Conservation (phyloP, 345 rosid genomes). For the Salix viminalis region DNA sequence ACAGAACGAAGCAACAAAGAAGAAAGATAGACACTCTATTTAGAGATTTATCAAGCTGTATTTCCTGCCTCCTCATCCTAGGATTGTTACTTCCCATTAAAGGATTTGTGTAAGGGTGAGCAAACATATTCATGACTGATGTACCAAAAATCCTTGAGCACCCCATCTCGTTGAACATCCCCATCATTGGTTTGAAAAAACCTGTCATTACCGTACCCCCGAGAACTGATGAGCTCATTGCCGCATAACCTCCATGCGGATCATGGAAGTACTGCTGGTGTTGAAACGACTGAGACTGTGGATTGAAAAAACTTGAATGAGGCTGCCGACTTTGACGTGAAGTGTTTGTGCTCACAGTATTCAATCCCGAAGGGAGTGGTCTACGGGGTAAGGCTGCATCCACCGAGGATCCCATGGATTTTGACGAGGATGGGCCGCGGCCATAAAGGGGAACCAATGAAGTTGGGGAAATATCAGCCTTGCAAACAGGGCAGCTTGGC, state of each 20-base stretch:
- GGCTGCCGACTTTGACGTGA: slow-evolving; percentile 20
- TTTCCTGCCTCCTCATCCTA: slow-evolving; percentile 27
- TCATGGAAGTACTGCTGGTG: slow-evolving; percentile 30
- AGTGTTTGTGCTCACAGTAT: not conserved
- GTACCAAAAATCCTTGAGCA: slow-evolving; percentile 17
- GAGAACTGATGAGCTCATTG: slow-evolving; percentile 12
- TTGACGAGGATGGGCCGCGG: slow-evolving; percentile 5
- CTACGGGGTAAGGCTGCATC: slow-evolving; percentile 12
- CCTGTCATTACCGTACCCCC: slow-evolving; percentile 29
- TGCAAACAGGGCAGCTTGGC: slow-evolving; percentile 33
- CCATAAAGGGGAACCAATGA: slow-evolving; percentile 31
- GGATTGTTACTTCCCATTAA: slow-evolving; percentile 7
- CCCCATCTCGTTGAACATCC: slow-evolving; percentile 53
- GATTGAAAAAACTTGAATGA: slow-evolving; percentile 23
- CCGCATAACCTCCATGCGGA: slow-evolving; percentile 25
- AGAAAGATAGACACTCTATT: slow-evolving; percentile 23
- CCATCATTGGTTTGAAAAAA: slow-evolving; percentile 44
- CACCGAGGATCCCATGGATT: not conserved
- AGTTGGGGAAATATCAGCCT: slow-evolving; percentile 16
- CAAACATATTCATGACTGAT: slow-evolving; percentile 39
- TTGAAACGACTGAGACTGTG: slow-evolving; percentile 18
- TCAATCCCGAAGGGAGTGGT: slow-evolving; percentile 15
- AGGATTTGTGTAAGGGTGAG: slow-evolving; percentile 30
- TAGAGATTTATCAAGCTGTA: slow-evolving; percentile 25
- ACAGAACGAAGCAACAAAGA: slow-evolving; percentile 24